phyloP scores from a whole-genome alignment of 169 alveolate species.

The Plasmodium adleri region DNA sequence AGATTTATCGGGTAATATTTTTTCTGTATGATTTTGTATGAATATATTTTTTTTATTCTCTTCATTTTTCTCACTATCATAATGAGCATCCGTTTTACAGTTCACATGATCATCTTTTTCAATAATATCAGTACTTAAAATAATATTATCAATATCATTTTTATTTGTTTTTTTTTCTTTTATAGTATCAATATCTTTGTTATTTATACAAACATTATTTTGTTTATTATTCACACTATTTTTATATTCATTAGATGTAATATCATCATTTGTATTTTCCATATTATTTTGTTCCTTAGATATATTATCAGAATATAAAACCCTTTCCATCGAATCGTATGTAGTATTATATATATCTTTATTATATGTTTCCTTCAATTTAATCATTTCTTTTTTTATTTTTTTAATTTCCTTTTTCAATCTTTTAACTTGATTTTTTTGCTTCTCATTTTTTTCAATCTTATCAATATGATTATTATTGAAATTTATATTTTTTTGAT shows the following conservation, averaged over 20 bases:
- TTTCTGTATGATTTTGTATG: not conserved
- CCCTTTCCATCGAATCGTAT: not conserved
- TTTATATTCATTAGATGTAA: not conserved
- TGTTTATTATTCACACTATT: not conserved
- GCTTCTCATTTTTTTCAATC: conserved; percentile 21
- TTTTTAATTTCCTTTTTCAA: conserved; percentile 61
- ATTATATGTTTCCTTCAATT: conserved; percentile 28
- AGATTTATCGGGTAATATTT: not conserved
- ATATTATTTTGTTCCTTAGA: not conserved
- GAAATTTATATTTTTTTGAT: not conserved
- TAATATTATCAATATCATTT: not conserved
- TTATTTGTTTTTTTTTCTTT: not conserved
- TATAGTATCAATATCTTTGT: not conserved
- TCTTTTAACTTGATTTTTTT: conserved; percentile 52
- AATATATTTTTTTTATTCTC: not conserved
- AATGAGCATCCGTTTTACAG: not conserved
- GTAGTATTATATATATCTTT: not conserved
- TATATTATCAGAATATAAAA: not conserved
- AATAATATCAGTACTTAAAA: not conserved
- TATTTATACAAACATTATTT: not conserved
- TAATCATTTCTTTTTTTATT: conserved; percentile 71
- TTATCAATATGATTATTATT: not conserved
- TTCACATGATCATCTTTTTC: not conserved
- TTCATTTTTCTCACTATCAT: not conserved
- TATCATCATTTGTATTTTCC: not conserved